Percentiles rank a stretch among this genome's conserved stretches.
These are phyloP conservation scores for Cyanidioschyzon merolae DNA, from an alignment of 23 red algal species.

Conservation along the genomic window DNA sequence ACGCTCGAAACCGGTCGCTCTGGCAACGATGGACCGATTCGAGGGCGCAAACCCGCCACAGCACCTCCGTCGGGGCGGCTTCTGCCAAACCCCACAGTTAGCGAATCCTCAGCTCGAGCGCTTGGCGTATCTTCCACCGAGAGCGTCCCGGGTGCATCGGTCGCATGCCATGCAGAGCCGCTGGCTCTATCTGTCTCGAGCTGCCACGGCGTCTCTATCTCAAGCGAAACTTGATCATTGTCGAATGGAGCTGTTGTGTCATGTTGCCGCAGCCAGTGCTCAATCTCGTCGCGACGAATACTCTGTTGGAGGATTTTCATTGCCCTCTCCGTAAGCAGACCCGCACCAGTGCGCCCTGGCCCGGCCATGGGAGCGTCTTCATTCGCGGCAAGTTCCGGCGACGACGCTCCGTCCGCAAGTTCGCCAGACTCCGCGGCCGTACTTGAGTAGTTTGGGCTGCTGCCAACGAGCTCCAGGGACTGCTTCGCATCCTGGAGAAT, in stretches of 20 bases:
- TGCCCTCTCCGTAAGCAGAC: background rate
- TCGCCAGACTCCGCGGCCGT: no score
- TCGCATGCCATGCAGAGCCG: background rate
- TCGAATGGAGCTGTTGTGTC: background rate
- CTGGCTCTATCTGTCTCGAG: background rate
- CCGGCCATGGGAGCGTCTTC: no score
- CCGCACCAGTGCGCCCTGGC: no score
- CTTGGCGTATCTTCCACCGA: no score
- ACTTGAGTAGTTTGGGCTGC: no score
- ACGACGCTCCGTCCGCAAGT: no score
- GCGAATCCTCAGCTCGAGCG: no score
- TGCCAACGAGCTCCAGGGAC: background rate
- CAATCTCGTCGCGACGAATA: background rate
- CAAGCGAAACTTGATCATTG: background rate
- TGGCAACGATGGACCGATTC: background rate
- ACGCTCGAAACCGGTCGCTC: no score
- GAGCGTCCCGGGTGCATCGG: background rate
- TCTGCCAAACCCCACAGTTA: no score
- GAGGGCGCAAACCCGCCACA: background rate
- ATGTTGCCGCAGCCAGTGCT: background rate
- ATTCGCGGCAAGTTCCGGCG: no score
- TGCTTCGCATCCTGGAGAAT: background rate
- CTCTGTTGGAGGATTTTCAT: background rate
- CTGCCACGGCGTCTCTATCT: background rate
- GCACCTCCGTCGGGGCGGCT: no score